Conservation (phyloP, 768 basidiomycete genomes). For the Trametes cinnabarina region DNA sequence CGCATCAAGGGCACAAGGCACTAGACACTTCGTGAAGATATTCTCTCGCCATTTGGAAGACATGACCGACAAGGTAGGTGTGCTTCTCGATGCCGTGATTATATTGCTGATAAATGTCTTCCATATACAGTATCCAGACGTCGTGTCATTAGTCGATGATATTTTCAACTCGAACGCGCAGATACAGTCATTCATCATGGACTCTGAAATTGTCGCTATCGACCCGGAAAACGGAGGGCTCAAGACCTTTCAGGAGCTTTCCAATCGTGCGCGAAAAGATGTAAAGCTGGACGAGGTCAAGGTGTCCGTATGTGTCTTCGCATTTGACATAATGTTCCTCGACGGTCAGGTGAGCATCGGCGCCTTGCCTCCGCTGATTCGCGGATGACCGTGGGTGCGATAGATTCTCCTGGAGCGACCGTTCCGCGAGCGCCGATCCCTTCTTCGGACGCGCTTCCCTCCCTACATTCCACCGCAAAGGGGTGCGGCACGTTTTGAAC, state of each 20-base stretch:
- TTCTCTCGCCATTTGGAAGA: slow-evolving; percentile 91
- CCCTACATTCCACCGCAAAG: slow-evolving; percentile 44
- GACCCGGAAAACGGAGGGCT: slow-evolving; percentile 61
- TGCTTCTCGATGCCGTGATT: slow-evolving; percentile 1
- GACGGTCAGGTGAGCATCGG: slow-evolving; percentile 63
- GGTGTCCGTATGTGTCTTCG: slow-evolving; percentile 78
- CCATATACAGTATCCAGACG: slow-evolving; percentile 71
- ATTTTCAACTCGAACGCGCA: slow-evolving; percentile 46
- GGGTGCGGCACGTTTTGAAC: slow-evolving; percentile 59
- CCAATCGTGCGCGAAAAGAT: slow-evolving; percentile 81
- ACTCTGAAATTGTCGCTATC: slow-evolving; percentile 86
- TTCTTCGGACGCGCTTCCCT: slow-evolving; percentile 65
- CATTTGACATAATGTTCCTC: slow-evolving; percentile 86
- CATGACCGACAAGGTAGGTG: slow-evolving; percentile 79
- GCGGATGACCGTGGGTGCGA: neutral
- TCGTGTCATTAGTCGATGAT: slow-evolving; percentile 53
- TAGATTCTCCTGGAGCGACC: slow-evolving; percentile 67
- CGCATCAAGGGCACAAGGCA: slow-evolving; percentile 37
- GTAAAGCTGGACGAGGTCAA: slow-evolving; percentile 73
- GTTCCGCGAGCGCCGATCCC: slow-evolving; percentile 66
- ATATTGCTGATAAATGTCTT: slow-evolving; percentile 13
- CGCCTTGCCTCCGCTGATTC: slow-evolving; percentile 7
- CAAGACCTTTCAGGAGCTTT: slow-evolving; percentile 83
- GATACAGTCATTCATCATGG: slow-evolving; percentile 68
- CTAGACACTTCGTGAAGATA: slow-evolving; percentile 48